Conservation (phyloP, 352 stramenopile species). For the Globisporangium middletonii region DNA sequence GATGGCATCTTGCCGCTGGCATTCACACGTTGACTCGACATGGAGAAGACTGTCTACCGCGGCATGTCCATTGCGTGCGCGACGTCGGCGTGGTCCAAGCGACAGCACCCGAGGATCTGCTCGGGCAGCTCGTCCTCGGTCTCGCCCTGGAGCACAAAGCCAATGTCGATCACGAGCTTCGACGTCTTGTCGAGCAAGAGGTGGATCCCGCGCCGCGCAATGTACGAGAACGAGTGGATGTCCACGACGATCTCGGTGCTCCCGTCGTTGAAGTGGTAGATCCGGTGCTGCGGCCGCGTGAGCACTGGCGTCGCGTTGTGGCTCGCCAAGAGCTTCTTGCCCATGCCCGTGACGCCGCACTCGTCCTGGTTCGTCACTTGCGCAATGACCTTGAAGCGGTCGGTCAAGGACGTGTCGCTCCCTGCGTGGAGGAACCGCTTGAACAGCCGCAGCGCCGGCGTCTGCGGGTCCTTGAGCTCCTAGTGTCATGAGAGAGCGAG, state of each 20-base stretch:
- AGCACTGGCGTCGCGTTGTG: slow-evolving; percentile 82
- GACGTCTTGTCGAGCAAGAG: slow-evolving; percentile 71
- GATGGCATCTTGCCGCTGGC: not conserved
- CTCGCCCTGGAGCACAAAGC: slow-evolving; percentile 84
- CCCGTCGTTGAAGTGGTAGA: slow-evolving; percentile 67
- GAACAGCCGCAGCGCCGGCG: slow-evolving; percentile 48
- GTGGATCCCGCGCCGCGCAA: slow-evolving; percentile 74
- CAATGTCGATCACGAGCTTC: slow-evolving; percentile 82
- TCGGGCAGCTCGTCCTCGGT: slow-evolving; percentile 84
- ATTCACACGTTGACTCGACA: not conserved
- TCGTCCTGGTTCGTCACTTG: slow-evolving; percentile 84
- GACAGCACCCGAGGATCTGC: slow-evolving; percentile 78
- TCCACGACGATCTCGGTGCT: slow-evolving; percentile 76
- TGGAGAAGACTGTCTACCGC: slow-evolving; percentile 8
- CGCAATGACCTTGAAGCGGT: slow-evolving; percentile 84
- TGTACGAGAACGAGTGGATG: slow-evolving; percentile 80
- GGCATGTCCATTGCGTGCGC: slow-evolving; percentile 52
- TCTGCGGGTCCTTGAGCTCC: slow-evolving; percentile 53
- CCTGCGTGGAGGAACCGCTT: slow-evolving; percentile 69
- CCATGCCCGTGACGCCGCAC: slow-evolving; percentile 68
- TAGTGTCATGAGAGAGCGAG: slow-evolving; percentile 7
- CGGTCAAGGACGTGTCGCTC: slow-evolving; percentile 57
- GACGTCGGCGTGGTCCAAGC: slow-evolving; percentile 70
- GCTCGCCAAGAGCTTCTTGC: slow-evolving; percentile 68
- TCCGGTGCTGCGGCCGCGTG: slow-evolving; percentile 77